Evolutionary conservation across 768 basidiomycete species (phyloP).

Genomic region (Rhodotorula kratochvilovae): DNA sequence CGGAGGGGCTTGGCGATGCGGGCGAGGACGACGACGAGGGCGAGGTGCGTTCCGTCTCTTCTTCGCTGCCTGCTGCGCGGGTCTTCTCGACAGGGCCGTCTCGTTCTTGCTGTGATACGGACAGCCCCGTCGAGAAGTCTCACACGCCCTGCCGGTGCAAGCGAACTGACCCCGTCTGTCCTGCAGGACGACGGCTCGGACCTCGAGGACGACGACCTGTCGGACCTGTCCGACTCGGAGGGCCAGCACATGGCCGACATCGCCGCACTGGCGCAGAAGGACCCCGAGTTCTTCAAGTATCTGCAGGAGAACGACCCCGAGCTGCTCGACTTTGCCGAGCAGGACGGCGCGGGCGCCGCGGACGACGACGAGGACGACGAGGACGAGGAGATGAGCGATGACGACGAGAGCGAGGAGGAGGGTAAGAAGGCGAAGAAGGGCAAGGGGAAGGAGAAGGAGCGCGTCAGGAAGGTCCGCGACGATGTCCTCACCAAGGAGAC

Average conservation of each 20-base stretch:
- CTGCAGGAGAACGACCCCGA: constrained; percentile 91
- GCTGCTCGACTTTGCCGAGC: constrained; percentile 66
- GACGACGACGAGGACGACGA: constrained; percentile 51
- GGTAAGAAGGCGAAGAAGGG: constrained; percentile 52
- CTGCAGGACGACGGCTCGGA: constrained; percentile 3
- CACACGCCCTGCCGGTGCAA: too few species aligned
- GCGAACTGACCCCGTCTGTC: too few species aligned
- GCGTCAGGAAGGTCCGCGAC: constrained; percentile 28
- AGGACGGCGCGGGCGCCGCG: constrained; percentile 1
- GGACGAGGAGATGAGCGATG: constrained; percentile 47
- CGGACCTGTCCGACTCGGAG: constrained; percentile 45
- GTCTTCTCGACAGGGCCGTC: too few species aligned
- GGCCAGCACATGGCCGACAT: constrained; percentile 72
- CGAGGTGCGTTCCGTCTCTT: constrained; percentile 28
- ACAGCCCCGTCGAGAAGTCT: too few species aligned
- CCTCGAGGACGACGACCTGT: constrained; percentile 39
- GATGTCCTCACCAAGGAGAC: constrained; percentile 66
- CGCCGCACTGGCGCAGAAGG: constrained; percentile 83
- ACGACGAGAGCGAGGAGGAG: constrained; percentile 52
- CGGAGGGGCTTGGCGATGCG: constrained; percentile 40
- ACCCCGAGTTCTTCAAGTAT: constrained; percentile 99
- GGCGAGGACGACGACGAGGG: constrained; percentile 38
- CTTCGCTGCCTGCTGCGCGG: not conserved
- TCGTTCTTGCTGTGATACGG: too few species aligned
- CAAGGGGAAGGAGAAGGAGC: constrained; percentile 48